Base-by-base conservation (phyloP, 2,329 filamentous ascomycete genomes). In the Simplicillium aogashimaense region DNA sequence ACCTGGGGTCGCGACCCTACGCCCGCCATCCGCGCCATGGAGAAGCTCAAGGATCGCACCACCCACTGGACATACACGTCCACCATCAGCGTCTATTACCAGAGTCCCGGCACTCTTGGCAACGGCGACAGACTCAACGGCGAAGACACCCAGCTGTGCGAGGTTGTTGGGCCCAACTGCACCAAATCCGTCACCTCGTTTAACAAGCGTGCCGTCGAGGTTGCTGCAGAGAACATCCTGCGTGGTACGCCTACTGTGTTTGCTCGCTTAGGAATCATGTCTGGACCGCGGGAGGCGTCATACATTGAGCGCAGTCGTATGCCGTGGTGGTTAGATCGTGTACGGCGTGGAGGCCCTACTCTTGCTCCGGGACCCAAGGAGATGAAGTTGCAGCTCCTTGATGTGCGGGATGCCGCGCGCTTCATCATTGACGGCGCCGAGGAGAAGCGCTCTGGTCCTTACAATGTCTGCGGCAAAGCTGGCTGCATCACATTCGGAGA, bases 51-150 rank as follows among this genome's bases (percentile, higher is more conserved):
- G 11, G 37, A 17, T n/a, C 37, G 30, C 16, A 28, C 34, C 17
- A 16, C 29, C 8, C 37, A 39, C n/a, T 39, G 34, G 16, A 39
- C 37, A 6, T 20, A 32, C 31, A 39, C 34, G 3, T 39, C 37
- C n/a, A 39, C 37, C 11, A 9, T 34, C 16, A 39, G 16, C 31
- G 37, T 39, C 18, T 39, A 35, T 30, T 29, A 39, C 18, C 4
- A 29, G 6, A 15, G 15, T 3, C 20, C 20, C 20, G 20, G 20
- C 20, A 16, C 30, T 3, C 9, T 39, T 8, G 17, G n/a, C 12
- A 20, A 28, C 7, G 29, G 14, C 11, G 17, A 25, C 16, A n/a
- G 4, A 16, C 18, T 39, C 12, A 15, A n/a, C 16, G 37, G 34
- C 18, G 37, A 28, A 5, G 15, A 16, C 7, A 20, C 31, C 7